Percentiles rank a stretch among this genome's conserved stretches.
Conservation (phyloP, 805 yeast species). For the Myxozyma geophila region DNA sequence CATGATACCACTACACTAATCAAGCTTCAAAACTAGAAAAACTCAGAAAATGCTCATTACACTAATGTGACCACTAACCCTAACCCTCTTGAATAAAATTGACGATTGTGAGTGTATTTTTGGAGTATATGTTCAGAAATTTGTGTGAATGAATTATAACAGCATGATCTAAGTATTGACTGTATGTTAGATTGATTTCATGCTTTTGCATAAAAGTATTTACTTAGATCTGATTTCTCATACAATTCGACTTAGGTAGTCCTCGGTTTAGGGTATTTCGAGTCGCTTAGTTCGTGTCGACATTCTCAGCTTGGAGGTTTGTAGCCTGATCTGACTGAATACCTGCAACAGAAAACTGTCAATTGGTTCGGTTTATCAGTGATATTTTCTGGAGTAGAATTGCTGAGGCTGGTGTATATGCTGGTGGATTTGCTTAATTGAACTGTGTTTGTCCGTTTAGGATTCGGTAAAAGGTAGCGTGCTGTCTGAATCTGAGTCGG, state of each 20-base stretch:
- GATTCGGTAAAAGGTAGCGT: too few species aligned
- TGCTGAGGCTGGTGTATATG: too few species aligned
- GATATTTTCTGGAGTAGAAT: too few species aligned
- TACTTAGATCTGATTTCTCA: too few species aligned
- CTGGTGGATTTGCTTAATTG: too few species aligned
- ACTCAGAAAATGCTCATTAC: neutral
- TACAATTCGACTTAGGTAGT: neutral
- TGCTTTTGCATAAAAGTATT: neutral
- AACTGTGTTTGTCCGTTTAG: too few species aligned
- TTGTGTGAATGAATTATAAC: neutral
- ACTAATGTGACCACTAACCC: neutral
- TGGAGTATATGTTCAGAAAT: neutral
- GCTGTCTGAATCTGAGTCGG: too few species aligned
- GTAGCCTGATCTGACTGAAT: neutral
- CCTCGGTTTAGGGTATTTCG: neutral
- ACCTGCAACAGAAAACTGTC: neutral
- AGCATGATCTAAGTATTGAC: too few species aligned
- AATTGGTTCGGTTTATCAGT: too few species aligned
- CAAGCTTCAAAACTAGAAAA: conserved; percentile 13
- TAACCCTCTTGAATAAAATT: neutral
- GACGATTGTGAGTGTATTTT: too few species aligned
- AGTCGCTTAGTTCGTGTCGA: neutral
- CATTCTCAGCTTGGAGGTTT: neutral
- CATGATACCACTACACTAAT: conserved; percentile 36
- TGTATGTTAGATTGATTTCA: too few species aligned